A percentile compares a stretch with the other conserved stretches of the same genome.
These are phyloP conservation scores for Entomortierella chlamydospora DNA, from an alignment of 192 early-diverging fungal genomes.

Conservation along the genomic window DNA sequence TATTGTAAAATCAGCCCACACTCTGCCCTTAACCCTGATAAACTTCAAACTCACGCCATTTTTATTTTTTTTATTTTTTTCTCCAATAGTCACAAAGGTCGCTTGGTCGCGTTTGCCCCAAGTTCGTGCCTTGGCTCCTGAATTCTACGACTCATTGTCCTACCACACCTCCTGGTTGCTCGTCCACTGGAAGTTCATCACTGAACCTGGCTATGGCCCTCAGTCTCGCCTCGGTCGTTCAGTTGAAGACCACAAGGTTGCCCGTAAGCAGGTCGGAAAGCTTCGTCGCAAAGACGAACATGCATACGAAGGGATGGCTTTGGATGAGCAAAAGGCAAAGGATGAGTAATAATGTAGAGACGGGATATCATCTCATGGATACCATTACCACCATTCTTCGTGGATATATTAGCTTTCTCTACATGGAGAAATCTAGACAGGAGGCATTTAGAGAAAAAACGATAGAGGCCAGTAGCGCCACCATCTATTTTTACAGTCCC, in stretches of 20 bases:
- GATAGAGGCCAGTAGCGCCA: no score
- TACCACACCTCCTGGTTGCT: conserved; percentile 90
- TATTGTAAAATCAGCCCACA: no score
- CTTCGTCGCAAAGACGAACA: conserved; percentile 53
- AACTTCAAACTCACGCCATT: no score
- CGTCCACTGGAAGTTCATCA: conserved; percentile 88
- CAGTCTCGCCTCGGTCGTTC: conserved; percentile 84
- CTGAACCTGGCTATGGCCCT: conserved; percentile 76
- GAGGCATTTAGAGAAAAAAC: no score
- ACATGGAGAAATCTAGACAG: no score
- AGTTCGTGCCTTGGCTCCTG: conserved; percentile 81
- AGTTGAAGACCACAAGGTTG: conserved; percentile 77
- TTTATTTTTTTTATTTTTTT: no score
- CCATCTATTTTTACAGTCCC: no score
- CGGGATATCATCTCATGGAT: no score
- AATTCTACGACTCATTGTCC: conserved; percentile 89
- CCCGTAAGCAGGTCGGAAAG: conserved; percentile 71
- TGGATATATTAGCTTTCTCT: no score
- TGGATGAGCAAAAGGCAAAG: conserved; percentile 38
- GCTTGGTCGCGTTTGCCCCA: conserved; percentile 90
- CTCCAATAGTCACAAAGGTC: conserved; percentile 62
- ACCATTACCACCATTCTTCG: no score
- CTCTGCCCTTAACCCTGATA: no score
- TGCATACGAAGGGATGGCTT: conserved; percentile 48
- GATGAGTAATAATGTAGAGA: no score